Evolutionary conservation across 2,329 filamentous ascomycete genomes (phyloP), one percentile per base, ranked within the genome.

Genomic region (Nigrospora sphaerica): DNA sequence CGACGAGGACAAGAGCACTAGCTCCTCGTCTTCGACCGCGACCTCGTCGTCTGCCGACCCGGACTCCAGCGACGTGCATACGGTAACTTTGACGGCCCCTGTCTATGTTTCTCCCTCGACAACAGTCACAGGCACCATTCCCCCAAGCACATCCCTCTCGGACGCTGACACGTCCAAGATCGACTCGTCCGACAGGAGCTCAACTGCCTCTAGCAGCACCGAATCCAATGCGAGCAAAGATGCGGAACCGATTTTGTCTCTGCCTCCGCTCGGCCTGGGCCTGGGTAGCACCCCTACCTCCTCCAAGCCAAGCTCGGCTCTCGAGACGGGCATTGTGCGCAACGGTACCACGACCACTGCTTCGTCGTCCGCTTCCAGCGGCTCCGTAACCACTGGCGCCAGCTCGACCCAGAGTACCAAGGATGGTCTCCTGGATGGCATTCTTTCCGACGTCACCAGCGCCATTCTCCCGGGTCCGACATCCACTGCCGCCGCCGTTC

Each of bases 1-100:
- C 34, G 23, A 28, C 23, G 23, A 28, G 23, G 23, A 28, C 23
- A 28, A 28, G 23, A 44, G 39, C 34, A 46, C 42, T 14, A 40
- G 46, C 17, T 52, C 51, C 3, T 54, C 54, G 7, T 48, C 48
- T 17, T 32, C 46, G 44, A 23, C 14, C 12, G 34, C n/a, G 2
- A 39, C 39, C 1, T 32, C 46, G 2, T 36, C 46, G 19, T 32
- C 40, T 32, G 33, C 37, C 31, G 34, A 23, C n/a, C 37, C 42
- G 17, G 28, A 33, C 12, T 19, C 40, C 12, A 32, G 17, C 40
- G 40, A 28, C 6, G 23, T 32, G 17, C 31, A 42, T 17, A 42
- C 40, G 32, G 28, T 42, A n/a, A 34, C 40, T 10, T 33, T 42
- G n/a, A 42, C 32, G 13, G 34, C 40, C 17, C 32, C 40, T n/a